phyloP scores from a whole-genome alignment of 1,284 basidiomycete species.

The Cutaneotrichosporon curvatum region DNA sequence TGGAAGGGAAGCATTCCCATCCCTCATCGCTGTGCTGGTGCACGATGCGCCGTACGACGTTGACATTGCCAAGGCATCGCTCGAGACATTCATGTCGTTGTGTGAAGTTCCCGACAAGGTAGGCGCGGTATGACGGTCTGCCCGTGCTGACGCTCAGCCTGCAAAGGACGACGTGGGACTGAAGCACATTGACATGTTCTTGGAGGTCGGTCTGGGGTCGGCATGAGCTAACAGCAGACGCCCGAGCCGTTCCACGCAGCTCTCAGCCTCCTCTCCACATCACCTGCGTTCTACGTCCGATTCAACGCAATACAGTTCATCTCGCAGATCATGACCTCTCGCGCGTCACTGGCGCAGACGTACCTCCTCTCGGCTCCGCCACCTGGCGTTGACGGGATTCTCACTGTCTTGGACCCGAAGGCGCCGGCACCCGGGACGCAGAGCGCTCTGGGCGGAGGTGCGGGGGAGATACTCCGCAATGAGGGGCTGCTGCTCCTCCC shows the following conservation, averaged over 20 bases:
- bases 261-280: slow-evolving; percentile 61
- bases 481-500: slow-evolving; percentile 79
- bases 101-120: slow-evolving; percentile 44
- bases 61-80: slow-evolving; percentile 79
- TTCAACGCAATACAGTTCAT: slow-evolving; percentile 82
- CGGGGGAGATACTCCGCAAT: slow-evolving; percentile 45
- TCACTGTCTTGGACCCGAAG: slow-evolving; percentile 37
- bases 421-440: slow-evolving; percentile 21
- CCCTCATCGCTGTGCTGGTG: slow-evolving; percentile 69
- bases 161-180: slow-evolving; percentile 48
- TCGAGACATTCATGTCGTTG: slow-evolving; percentile 68
- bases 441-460: slow-evolving; percentile 34
- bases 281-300: slow-evolving; percentile 68
- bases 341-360: slow-evolving; percentile 71
- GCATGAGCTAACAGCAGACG: slow-evolving; percentile 14
- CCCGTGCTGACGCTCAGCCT: too few relatives aligned
- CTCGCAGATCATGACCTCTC: slow-evolving; percentile 66
- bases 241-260: slow-evolving; percentile 67
- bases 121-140: not conserved
- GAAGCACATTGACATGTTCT: slow-evolving; percentile 46
- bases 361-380: slow-evolving; percentile 61
- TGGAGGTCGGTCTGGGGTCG: slow-evolving; percentile 23
- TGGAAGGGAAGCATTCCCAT: slow-evolving; percentile 64
- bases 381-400: slow-evolving; percentile 41
- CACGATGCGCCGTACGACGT: slow-evolving; percentile 81